A percentile compares a stretch with the other conserved stretches of the same genome.
These are phyloP conservation scores for Recurvomyces mirabilis DNA, from an alignment of 495 filamentous ascomycete species.

Conservation along the genomic window DNA sequence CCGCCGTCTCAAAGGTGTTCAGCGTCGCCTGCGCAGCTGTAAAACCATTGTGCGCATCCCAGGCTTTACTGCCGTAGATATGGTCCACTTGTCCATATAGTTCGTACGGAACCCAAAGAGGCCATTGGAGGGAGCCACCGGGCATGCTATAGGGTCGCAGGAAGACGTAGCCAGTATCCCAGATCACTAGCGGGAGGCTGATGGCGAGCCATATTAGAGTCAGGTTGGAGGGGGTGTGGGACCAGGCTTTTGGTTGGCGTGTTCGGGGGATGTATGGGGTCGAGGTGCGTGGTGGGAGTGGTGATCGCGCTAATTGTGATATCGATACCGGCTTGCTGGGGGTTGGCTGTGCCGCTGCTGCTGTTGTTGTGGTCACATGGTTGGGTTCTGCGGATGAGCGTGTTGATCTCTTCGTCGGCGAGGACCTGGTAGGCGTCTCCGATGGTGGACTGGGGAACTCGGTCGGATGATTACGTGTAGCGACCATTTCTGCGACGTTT, in stretches of 20 bases:
- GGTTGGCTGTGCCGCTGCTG: neutral
- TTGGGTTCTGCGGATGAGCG: constrained; percentile 4
- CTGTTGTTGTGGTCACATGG: neutral
- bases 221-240: constrained; percentile 55
- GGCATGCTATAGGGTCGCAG: constrained; percentile 77
- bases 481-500: constrained; percentile 13
- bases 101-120: constrained; percentile 68
- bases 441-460: constrained; percentile 22
- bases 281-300: constrained; percentile 12
- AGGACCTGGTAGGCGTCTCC: constrained; percentile 14
- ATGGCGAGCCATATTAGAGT: constrained; percentile 63
- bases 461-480: constrained; percentile 25
- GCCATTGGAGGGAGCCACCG: constrained; percentile 61
- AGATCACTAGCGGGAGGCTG: constrained; percentile 70
- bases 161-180: constrained; percentile 75
- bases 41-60: constrained; percentile 61
- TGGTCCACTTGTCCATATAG: constrained; percentile 74
- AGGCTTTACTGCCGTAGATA: constrained; percentile 75
- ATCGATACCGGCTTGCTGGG: neutral
- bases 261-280: constrained; percentile 7
- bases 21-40: constrained; percentile 62
- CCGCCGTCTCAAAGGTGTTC: constrained; percentile 61
- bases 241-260: constrained; percentile 33
- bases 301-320: constrained; percentile 3
- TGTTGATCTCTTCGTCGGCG: constrained; percentile 14